These are phyloP conservation scores for Eimeria brunetti DNA, from an alignment of 169 alveolate genomes.

Conservation along the genomic window DNA sequence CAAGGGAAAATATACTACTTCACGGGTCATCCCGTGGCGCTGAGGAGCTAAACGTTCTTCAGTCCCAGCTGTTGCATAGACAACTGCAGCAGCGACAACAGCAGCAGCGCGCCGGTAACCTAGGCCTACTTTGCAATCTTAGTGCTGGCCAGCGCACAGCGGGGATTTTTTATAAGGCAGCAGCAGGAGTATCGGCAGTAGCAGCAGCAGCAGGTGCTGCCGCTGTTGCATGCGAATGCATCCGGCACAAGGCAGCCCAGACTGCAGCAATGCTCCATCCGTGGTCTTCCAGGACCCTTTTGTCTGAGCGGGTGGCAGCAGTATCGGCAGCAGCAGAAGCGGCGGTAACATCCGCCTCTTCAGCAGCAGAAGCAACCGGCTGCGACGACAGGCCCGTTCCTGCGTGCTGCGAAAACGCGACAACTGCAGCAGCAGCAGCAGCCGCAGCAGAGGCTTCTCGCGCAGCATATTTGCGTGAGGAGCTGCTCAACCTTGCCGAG, in stretches of 20 bases:
- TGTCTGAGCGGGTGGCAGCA: background rate
- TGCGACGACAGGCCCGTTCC: background rate
- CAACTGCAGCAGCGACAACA: constrained; percentile 19
- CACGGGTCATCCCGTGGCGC: background rate
- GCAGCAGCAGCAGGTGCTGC: constrained; percentile 17
- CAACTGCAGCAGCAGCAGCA: background rate
- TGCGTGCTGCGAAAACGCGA: background rate
- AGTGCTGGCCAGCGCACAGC: background rate
- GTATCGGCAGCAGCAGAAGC: background rate
- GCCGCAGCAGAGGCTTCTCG: constrained; percentile 64
- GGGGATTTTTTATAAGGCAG: background rate
- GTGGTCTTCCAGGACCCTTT: background rate
- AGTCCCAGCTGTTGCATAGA: constrained; percentile 7
- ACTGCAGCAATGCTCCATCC: constrained; percentile 27
- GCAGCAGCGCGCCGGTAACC: background rate
- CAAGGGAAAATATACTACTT: background rate
- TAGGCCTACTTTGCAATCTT: background rate
- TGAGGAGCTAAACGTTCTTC: constrained; percentile 30
- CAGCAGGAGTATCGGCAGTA: background rate
- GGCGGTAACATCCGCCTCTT: background rate
- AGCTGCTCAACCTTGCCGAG: constrained; percentile 52
- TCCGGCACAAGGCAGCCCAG: constrained; percentile 18
- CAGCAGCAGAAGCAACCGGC: background rate
- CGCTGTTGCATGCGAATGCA: constrained; percentile 44
- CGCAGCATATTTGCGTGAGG: constrained; percentile 48